A percentile compares a stretch with the other conserved stretches of the same genome.
Evolutionary conservation across 192 early-diverging fungal species (phyloP).

Genomic region (Rhizophagus clarus): DNA sequence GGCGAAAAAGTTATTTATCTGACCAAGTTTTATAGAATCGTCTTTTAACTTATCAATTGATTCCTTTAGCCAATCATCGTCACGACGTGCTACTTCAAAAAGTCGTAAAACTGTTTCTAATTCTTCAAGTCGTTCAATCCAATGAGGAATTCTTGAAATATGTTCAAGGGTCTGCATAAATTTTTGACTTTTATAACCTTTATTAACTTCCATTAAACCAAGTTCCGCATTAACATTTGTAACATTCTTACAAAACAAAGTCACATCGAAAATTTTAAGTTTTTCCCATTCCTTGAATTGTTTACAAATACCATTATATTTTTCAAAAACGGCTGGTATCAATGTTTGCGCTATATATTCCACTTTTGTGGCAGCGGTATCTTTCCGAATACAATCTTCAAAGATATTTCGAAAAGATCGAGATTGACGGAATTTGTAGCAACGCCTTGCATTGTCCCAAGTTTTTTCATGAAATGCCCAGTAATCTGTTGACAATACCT

Average conservation of each 20-base stretch:
- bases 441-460: neutral
- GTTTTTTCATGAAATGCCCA: neutral
- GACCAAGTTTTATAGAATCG: neutral
- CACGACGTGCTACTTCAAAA: neutral
- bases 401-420: slow-evolving; percentile 10
- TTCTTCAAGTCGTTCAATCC: neutral
- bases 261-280: neutral
- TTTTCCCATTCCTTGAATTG: neutral
- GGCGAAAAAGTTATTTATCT: neutral
- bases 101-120: neutral
- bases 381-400: neutral
- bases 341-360: neutral
- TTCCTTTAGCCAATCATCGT: neutral
- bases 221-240: slow-evolving; percentile 2
- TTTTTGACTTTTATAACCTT: neutral
- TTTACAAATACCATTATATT: neutral
- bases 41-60: neutral
- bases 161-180: neutral
- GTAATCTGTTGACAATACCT: neutral
- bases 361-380: too few relatives aligned
- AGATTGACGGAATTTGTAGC: slow-evolving; percentile 1
- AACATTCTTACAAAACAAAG: slow-evolving; percentile 14
- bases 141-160: neutral
- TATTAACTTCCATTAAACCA: neutral
- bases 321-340: neutral